phyloP scores from a whole-genome alignment of 352 stramenopile genomes.

The Peronospora destructor region DNA sequence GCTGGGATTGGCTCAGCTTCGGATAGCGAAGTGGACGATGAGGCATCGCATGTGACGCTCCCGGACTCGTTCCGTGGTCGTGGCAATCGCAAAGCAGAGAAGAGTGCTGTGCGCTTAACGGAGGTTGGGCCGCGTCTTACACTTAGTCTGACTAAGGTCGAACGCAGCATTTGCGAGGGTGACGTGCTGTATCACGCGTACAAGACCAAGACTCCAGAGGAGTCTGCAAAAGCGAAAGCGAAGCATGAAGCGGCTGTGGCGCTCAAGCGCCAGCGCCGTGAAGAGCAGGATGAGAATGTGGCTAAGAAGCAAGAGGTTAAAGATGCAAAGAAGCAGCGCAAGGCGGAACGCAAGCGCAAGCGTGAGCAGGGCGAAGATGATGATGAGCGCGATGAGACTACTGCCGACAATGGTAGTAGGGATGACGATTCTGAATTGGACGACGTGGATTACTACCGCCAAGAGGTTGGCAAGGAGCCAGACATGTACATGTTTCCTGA shows the following conservation, averaged over 20 bases:
- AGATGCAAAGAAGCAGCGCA: slow-evolving; percentile 72
- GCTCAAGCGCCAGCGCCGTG: slow-evolving; percentile 79
- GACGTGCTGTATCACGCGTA: slow-evolving; percentile 98
- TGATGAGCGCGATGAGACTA: slow-evolving; percentile 38
- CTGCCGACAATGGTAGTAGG: slow-evolving; percentile 20
- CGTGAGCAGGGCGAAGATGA: slow-evolving; percentile 43
- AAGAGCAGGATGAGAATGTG: slow-evolving; percentile 88
- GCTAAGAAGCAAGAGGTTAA: slow-evolving; percentile 79
- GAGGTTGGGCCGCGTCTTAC: slow-evolving; percentile 94
- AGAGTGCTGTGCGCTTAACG: slow-evolving; percentile 90
- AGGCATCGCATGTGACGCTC: slow-evolving; percentile 87
- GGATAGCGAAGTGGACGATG: slow-evolving; percentile 95
- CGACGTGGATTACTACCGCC: slow-evolving; percentile 77
- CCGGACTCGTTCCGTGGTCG: slow-evolving; percentile 88
- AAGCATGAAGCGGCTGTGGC: slow-evolving; percentile 60
- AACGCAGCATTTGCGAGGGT: slow-evolving; percentile 92
- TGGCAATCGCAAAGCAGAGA: slow-evolving; percentile 89
- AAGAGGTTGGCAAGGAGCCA: slow-evolving; percentile 75
- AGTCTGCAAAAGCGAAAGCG: slow-evolving; percentile 72
- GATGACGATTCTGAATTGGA: slow-evolving; percentile 63
- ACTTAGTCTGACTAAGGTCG: slow-evolving; percentile 94
- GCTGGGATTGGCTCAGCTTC: slow-evolving; percentile 76
- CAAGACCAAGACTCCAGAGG: slow-evolving; percentile 79
- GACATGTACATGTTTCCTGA: slow-evolving; percentile 77
- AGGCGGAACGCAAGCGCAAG: slow-evolving; percentile 55